Evolutionary conservation across 176 grass and related monocot genomes (phyloP).

Genomic region (Aegilops sharonensis): DNA sequence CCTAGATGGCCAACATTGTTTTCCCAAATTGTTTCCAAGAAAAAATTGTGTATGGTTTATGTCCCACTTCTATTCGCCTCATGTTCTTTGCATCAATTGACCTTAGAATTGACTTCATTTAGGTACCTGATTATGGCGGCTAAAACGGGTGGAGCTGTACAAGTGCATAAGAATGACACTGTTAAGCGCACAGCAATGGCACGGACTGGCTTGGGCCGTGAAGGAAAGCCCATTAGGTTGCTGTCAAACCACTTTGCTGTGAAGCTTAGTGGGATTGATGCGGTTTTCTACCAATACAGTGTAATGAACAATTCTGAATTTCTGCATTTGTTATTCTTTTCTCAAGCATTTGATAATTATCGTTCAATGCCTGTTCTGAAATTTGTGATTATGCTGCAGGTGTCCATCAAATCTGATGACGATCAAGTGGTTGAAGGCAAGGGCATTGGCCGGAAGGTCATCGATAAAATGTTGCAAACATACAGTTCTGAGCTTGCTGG

Average conservation of each 20-base stretch:
- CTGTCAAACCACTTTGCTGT: slow-evolving; percentile 68
- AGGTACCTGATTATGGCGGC: slow-evolving; percentile 32
- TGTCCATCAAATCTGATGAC: slow-evolving; percentile 73
- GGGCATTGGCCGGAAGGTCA: slow-evolving; percentile 60
- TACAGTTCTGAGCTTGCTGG: slow-evolving; percentile 77
- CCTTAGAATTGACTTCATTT: slow-evolving; percentile 20
- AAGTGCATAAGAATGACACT: slow-evolving; percentile 28
- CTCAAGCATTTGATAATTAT: background rate
- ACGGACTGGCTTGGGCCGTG: slow-evolving; percentile 42
- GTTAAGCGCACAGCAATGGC: slow-evolving; percentile 37
- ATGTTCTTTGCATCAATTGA: background rate
- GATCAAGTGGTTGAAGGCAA: slow-evolving; percentile 62
- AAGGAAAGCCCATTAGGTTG: slow-evolving; percentile 52
- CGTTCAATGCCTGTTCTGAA: slow-evolving; percentile 7
- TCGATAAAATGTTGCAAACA: slow-evolving; percentile 74
- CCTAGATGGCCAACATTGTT: background rate
- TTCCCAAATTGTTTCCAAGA: background rate
- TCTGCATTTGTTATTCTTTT: slow-evolving; percentile 8
- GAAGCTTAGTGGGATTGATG: slow-evolving; percentile 47
- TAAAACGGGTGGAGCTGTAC: slow-evolving; percentile 26
- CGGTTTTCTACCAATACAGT: slow-evolving; percentile 66
- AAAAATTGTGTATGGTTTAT: background rate
- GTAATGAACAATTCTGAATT: slow-evolving; percentile 44
- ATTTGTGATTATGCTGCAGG: slow-evolving; percentile 41
- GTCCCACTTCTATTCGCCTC: background rate